Base-by-base conservation (phyloP, 2,329 filamentous ascomycete genomes). In the Aspergillus sergii region DNA sequence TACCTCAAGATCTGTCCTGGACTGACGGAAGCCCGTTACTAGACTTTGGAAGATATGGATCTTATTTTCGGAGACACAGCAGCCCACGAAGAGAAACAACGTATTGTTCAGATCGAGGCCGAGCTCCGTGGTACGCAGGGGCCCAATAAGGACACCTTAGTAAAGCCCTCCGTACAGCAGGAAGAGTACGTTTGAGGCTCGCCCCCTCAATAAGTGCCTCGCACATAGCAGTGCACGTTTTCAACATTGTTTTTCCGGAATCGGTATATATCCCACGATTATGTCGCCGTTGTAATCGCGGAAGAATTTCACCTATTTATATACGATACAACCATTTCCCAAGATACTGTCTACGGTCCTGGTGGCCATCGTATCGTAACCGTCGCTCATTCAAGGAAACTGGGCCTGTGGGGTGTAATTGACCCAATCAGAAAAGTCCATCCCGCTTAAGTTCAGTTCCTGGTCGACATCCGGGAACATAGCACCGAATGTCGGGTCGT, bases 31-130 rank as follows among this genome's bases (percentile, higher is more conserved):
- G 12, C 32, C 34, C 16, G 6, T 36, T 48, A 39, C 14, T 43
- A 77, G 68, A 86, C 81, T 6, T 79, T 88, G 14, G 85, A 88
- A 71, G 81, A 87, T 63, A 85, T 88, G 80, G 84, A 87, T 51
- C 77, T 78, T 43, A 78, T 80, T 39, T 81, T 81, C 60, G 76
- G 76, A 3, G 79, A 81, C 56, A 78, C 72, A 1, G 71, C 69
- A 19, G 76, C 75, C 1, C 71, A 79, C 32, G 73, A 79, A 64
- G 78, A 79, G 60, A 76, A 78, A 64, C 66, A 74, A 59, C 73
- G 76, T 32, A 78, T 79, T 56, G 73, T 75, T 50, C 72, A 74
- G 21, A 79, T 80, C 16, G 78, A 80, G 63, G 71, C 72, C 7
- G 71, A 78, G 43, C 62, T 80, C 34, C 72, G 75, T 9, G 74